A percentile compares a stretch with the other conserved stretches of the same genome.
Evolutionary conservation across 1,139 yeast genomes (phyloP).

Genomic region (Maudiozyma humilis): DNA sequence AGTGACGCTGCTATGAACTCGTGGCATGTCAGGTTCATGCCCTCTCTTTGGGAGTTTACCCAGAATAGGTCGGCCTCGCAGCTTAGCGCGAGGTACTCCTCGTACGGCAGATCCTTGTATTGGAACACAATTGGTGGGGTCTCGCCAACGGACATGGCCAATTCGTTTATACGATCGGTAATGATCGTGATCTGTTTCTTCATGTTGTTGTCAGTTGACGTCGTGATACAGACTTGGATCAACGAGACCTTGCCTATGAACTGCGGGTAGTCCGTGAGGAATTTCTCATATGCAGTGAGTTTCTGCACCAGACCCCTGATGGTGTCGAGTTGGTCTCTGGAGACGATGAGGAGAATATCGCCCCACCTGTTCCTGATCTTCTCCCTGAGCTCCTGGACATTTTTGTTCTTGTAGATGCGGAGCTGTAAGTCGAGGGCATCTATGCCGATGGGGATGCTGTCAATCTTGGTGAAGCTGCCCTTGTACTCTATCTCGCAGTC

Average conservation of each 20-base stretch:
- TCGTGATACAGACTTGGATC: constrained; percentile 69
- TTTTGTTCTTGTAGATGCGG: constrained; percentile 40
- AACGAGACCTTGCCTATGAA: constrained; percentile 63
- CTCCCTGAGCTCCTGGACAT: constrained; percentile 60
- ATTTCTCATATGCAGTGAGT: constrained; percentile 74
- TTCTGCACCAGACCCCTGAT: constrained; percentile 89
- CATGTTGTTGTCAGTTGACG: constrained; percentile 42
- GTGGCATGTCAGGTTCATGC: constrained; percentile 92
- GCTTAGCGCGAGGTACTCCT: constrained; percentile 78
- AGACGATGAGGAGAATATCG: constrained; percentile 58
- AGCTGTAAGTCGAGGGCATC: constrained; percentile 55
- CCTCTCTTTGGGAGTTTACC: constrained; percentile 90
- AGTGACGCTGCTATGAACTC: constrained; percentile 77
- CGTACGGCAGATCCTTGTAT: constrained; percentile 82
- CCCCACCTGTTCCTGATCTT: constrained; percentile 73
- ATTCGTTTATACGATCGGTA: constrained; percentile 76
- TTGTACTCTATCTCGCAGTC: constrained; percentile 62
- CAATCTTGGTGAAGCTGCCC: constrained; percentile 58
- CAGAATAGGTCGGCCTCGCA: constrained; percentile 82
- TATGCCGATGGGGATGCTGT: constrained; percentile 77
- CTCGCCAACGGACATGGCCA: constrained; percentile 62
- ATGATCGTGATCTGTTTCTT: constrained; percentile 68
- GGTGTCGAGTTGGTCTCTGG: constrained; percentile 81
- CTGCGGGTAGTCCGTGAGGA: constrained; percentile 61
- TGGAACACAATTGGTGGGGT: constrained; percentile 79